Percentiles rank a stretch among this genome's conserved stretches.
phyloP scores from a whole-genome alignment of 2,329 filamentous ascomycete genomes.

The Pestalotiopsis sp. region DNA sequence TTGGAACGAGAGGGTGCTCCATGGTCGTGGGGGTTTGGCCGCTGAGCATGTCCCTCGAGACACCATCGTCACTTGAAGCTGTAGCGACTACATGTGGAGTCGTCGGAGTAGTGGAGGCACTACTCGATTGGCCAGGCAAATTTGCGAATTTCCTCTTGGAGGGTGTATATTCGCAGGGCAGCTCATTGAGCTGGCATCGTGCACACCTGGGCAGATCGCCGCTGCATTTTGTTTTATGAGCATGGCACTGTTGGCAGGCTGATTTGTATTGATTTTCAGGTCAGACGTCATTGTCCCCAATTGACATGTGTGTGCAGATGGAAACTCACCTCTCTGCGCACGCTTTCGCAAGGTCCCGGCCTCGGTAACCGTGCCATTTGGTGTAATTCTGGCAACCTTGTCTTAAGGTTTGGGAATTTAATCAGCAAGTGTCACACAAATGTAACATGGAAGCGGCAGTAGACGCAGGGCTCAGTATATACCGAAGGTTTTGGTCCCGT shows the following conservation, averaged over 20 bases:
- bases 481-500: conserved; percentile 11
- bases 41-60: background rate
- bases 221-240: conserved; percentile 45
- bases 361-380: conserved; percentile 42
- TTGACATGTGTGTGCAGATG: background rate
- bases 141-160: conserved; percentile 40
- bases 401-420: conserved; percentile 18
- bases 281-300: background rate
- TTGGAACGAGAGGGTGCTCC: conserved; percentile 7
- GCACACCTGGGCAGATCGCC: conserved; percentile 41
- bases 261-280: background rate
- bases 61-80: background rate
- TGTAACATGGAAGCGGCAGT: background rate
- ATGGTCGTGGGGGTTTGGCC: background rate
- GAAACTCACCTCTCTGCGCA: conserved; percentile 34
- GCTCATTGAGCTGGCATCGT: conserved; percentile 34
- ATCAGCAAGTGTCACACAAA: background rate
- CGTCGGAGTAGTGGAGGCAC: conserved; percentile 3
- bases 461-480: background rate
- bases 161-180: conserved; percentile 41
- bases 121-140: conserved; percentile 20
- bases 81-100: conserved; percentile 5
- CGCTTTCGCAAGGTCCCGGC: conserved; percentile 43
- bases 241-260: conserved; percentile 42
- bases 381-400: conserved; percentile 38